Conservation (phyloP, 78 protist genomes). For the Mastigamoeba balamuthi region DNA sequence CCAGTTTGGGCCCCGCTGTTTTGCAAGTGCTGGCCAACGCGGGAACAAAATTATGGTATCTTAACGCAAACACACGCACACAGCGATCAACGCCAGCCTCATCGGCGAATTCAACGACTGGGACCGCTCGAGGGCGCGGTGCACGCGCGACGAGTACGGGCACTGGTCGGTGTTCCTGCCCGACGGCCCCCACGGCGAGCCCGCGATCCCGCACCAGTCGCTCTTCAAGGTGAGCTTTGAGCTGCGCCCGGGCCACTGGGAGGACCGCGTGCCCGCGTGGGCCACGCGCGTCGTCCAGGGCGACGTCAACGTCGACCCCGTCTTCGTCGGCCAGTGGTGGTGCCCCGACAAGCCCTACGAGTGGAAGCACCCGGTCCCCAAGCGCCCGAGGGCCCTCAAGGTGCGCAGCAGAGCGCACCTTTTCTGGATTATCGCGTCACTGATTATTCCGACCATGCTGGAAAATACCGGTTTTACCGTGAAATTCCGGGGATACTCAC, state of each 20-base stretch:
- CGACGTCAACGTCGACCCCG: neutral
- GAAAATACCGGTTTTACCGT: too few species aligned
- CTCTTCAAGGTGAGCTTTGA: neutral
- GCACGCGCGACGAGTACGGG: conserved; percentile 48
- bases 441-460: neutral
- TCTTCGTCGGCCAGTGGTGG: conserved; percentile 42
- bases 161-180: conserved; percentile 44
- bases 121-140: conserved; percentile 35
- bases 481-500: too few species aligned
- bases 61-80: neutral
- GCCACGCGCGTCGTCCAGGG: neutral
- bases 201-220: conserved; percentile 71
- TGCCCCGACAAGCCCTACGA: conserved; percentile 37
- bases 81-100: neutral
- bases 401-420: neutral
- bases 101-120: conserved; percentile 24
- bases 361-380: conserved; percentile 6
- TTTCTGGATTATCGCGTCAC: neutral
- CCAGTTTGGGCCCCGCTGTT: neutral
- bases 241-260: neutral
- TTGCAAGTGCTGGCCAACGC: neutral
- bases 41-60: neutral
- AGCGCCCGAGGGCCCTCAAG: neutral
- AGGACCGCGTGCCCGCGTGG: neutral
- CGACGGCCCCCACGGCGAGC: conserved; percentile 37